Evolutionary conservation across 805 yeast species (phyloP).

Genomic region (Lipomyces sp.): DNA sequence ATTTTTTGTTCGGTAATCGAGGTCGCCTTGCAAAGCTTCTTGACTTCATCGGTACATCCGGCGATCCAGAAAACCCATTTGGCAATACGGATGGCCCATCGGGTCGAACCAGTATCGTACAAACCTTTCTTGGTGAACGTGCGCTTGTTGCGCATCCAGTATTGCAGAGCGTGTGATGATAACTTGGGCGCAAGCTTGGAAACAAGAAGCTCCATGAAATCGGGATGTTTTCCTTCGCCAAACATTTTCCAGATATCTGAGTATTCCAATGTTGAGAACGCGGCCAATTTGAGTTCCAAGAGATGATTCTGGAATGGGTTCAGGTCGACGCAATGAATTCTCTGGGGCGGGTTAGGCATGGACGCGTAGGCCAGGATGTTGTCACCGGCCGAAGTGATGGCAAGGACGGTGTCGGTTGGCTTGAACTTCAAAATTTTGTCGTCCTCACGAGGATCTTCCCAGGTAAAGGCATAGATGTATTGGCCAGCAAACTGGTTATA

Average conservation of each 20-base stretch:
- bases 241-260: slow-evolving; percentile 74
- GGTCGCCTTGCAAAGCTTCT: slow-evolving; percentile 59
- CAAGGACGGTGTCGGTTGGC: slow-evolving; percentile 71
- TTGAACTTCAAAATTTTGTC: slow-evolving; percentile 64
- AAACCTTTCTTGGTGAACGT: slow-evolving; percentile 69
- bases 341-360: slow-evolving; percentile 70
- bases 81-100: slow-evolving; percentile 82
- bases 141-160: slow-evolving; percentile 70
- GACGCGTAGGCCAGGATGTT: slow-evolving; percentile 75
- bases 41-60: slow-evolving; percentile 58
- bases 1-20: slow-evolving; percentile 64
- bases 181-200: slow-evolving; percentile 66
- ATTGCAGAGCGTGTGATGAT: slow-evolving; percentile 81
- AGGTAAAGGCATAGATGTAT: slow-evolving; percentile 84
- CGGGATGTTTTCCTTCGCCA: slow-evolving; percentile 70
- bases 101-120: slow-evolving; percentile 80
- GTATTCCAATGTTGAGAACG: slow-evolving; percentile 60
- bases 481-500: slow-evolving; percentile 76
- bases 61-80: slow-evolving; percentile 60
- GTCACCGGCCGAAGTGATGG: slow-evolving; percentile 88
- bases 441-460: slow-evolving; percentile 91
- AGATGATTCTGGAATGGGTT: slow-evolving; percentile 84
- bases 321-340: slow-evolving; percentile 83
- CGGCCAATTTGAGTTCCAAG: slow-evolving; percentile 76
- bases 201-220: slow-evolving; percentile 58